Base-by-base conservation (phyloP, 1,284 basidiomycete species). In the Naganishia sp. region DNA sequence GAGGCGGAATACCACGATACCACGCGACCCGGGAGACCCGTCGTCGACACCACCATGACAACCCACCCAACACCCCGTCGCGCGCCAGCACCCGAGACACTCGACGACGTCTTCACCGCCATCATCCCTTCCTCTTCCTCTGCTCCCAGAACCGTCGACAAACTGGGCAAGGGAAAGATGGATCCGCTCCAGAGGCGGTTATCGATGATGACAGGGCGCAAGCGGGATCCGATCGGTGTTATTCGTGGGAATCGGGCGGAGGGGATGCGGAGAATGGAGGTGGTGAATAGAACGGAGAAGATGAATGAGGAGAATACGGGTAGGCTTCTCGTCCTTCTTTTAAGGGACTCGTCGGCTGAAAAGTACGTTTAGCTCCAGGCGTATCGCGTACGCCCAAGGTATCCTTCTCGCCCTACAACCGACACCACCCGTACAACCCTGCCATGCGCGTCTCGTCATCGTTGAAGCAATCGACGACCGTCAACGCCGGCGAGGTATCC, bases 391-490 rank as follows among this genome's bases (percentile, higher is more conserved):
- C 56, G 10, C 16, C 56, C 56, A 59, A 59, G 28, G 64, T 66
- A 13, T 52, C 64, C n/a, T 66, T 66, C 48, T 48, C 53, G 4
- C 56, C 64, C 23, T 42, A 66, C 42, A 49, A 56, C 21, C 52
- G 64, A 66, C 64, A 66, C n/a, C 64, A 66, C 54, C 55, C 55
- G 10, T 66, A 59, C 21, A 50, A 54, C 15, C 57, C 64, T 18
- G 48, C 56, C 33, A 13, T 50, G 18, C 53, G 64, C 15, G 56
- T 66, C 16, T 25, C 56, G 1, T 53, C 64, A 23, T 60, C 56
- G 18, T 55, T 66, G 44, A 59, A 59, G 45, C 56, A 48, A 33
- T 43, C 56, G 2, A 28, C 33, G 28, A 46, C 44, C 21, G 45
- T 46, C 31, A 59, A 43, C 2, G 36, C 44, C 28, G 42, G 21